phyloP scores from a whole-genome alignment of 805 yeast genomes.

The Debaryomyces tyrocola region DNA sequence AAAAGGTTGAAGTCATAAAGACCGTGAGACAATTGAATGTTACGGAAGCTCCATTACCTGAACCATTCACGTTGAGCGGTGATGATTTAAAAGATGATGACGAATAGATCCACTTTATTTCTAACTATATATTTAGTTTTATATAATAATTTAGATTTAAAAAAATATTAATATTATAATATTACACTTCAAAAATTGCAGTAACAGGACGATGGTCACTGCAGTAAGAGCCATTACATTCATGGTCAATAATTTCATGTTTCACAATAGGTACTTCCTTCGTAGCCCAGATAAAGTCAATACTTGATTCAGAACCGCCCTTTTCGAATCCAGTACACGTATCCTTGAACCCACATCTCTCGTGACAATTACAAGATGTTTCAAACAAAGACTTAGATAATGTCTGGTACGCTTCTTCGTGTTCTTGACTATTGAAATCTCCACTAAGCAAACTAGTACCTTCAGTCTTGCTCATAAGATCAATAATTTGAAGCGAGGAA shows the following conservation, averaged over 20 bases:
- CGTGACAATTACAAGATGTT: constrained; percentile 23
- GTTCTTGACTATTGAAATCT: constrained; percentile 37
- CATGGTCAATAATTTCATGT: constrained; percentile 23
- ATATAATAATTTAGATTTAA: not conserved
- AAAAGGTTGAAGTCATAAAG: constrained; percentile 65
- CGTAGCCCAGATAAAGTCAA: constrained; percentile 46
- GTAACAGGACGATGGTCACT: constrained; percentile 41
- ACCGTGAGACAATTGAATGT: constrained; percentile 79
- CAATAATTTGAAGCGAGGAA: constrained; percentile 29
- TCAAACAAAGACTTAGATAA: constrained; percentile 22
- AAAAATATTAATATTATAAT: not conserved
- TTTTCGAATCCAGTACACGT: constrained; percentile 44
- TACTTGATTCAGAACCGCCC: constrained; percentile 24
- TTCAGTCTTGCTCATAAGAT: constrained; percentile 22
- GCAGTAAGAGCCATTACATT: constrained; percentile 28
- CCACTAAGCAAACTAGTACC: constrained; percentile 33
- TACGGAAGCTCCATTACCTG: constrained; percentile 73
- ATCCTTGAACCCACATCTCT: constrained; percentile 37
- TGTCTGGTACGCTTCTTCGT: constrained; percentile 34
- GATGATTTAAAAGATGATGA: constrained; percentile 48
- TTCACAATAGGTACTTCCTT: constrained; percentile 9
- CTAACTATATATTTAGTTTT: not conserved
- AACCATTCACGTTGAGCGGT: constrained; percentile 64
- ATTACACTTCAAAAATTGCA: constrained; percentile 9
- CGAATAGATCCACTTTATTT: constrained; percentile 6